These are phyloP conservation scores for Saussurea involucrata DNA, from an alignment of 129 eudicot genomes.

Conservation along the genomic window DNA sequence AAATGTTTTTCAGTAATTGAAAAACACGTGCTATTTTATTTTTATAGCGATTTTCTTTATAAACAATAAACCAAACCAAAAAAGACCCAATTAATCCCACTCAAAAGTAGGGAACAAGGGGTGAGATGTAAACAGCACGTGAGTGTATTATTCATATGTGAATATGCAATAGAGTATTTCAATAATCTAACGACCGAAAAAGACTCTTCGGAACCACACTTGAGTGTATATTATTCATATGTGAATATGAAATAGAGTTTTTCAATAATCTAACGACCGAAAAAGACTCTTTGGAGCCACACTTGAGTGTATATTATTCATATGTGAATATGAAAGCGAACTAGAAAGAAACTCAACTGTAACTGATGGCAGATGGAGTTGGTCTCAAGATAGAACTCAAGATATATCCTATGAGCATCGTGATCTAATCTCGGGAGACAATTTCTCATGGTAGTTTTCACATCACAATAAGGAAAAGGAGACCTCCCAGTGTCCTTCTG, in stretches of 20 bases:
- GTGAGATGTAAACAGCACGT: neutral
- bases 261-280: neutral
- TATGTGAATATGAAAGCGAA: neutral
- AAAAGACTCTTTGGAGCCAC: neutral
- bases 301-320: neutral
- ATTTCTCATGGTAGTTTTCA: conserved; percentile 40
- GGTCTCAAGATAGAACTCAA: conserved; percentile 71
- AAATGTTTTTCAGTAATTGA: neutral
- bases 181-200: neutral
- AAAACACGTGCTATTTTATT: neutral
- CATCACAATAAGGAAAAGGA: conserved; percentile 58
- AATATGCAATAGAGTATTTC: neutral
- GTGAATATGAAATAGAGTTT: neutral
- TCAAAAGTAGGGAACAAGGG: neutral
- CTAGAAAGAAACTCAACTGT: conserved; percentile 47
- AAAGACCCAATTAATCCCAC: too few species aligned
- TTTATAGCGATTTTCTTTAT: neutral
- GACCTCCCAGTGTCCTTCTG: conserved; percentile 66
- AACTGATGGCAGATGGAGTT: conserved; percentile 74
- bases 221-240: too few species aligned
- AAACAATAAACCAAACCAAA: neutral
- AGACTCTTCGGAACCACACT: neutral
- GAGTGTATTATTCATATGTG: too few species aligned
- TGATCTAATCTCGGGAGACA: conserved; percentile 51
- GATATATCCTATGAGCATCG: conserved; percentile 52